Percentiles rank a stretch among this genome's conserved stretches.
Conservation (phyloP, 2,329 filamentous ascomycete species). For the Tolypocladium guangdongense region DNA sequence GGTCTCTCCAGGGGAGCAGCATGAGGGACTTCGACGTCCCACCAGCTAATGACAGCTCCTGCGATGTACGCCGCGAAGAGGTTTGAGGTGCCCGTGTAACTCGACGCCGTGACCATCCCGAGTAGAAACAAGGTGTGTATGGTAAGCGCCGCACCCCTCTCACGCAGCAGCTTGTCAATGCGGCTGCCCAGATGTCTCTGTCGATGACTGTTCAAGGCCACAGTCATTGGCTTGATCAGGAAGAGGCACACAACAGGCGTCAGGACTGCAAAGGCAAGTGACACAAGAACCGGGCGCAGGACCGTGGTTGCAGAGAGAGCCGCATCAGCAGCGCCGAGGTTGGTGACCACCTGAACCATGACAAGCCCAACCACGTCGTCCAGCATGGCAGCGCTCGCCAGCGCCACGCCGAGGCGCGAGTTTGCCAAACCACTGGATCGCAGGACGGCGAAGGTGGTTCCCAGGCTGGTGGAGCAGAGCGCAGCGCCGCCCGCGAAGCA, state of each 20-base stretch:
- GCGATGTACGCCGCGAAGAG: constrained; percentile 54
- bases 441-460: constrained; percentile 53
- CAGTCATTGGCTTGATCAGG: constrained; percentile 29
- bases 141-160: constrained; percentile 25
- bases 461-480: constrained; percentile 62
- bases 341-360: constrained; percentile 66
- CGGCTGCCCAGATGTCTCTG: constrained; percentile 8
- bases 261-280: constrained; percentile 37
- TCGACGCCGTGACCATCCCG: constrained; percentile 35
- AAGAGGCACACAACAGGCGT: constrained; percentile 36
- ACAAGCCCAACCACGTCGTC: constrained; percentile 71
- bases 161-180: constrained; percentile 14
- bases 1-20: neutral
- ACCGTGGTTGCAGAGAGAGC: constrained; percentile 21
- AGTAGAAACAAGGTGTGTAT: constrained; percentile 33
- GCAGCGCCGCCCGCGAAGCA: constrained; percentile 61
- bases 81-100: constrained; percentile 51
- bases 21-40: constrained; percentile 31
- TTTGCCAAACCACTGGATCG: constrained; percentile 28
- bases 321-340: constrained; percentile 33
- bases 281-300: constrained; percentile 34
- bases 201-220: constrained; percentile 20
- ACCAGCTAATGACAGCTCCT: constrained; percentile 49
- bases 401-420: constrained; percentile 43
- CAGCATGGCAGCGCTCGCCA: constrained; percentile 67